phyloP scores from a whole-genome alignment of 1,139 yeast species.

The Hanseniaspora sp. region DNA sequence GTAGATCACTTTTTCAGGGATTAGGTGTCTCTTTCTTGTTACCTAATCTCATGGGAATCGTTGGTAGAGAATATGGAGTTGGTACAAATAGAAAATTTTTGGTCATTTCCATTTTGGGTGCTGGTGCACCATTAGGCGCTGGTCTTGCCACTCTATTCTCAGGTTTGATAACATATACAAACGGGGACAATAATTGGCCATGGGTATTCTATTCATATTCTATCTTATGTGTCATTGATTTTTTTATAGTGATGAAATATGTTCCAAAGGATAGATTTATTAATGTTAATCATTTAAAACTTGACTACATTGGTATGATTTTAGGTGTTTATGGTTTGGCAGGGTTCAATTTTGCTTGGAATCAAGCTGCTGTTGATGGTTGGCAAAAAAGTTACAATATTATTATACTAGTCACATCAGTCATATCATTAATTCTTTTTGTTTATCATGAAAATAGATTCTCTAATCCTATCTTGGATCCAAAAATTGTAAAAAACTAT shows the following conservation, averaged over 20 bases:
- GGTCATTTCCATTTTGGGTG: conserved; percentile 43
- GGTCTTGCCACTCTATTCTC: conserved; percentile 35
- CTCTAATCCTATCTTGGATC: conserved; percentile 36
- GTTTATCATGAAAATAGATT: conserved; percentile 25
- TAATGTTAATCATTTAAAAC: conserved; percentile 18
- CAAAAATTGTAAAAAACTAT: conserved; percentile 33
- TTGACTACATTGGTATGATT: conserved; percentile 40
- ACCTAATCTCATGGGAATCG: conserved; percentile 44
- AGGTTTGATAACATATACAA: background rate
- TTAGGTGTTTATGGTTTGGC: conserved; percentile 20
- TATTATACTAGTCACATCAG: conserved; percentile 36
- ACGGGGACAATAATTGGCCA: conserved; percentile 35
- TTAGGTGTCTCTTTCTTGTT: conserved; percentile 43
- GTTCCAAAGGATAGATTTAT: conserved; percentile 21
- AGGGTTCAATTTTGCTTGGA: conserved; percentile 40
- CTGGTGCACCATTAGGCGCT: conserved; percentile 48
- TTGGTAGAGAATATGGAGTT: conserved; percentile 39
- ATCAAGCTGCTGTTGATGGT: conserved; percentile 45
- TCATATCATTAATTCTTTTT: conserved; percentile 29
- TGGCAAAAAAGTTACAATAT: conserved; percentile 41
- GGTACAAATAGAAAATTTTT: conserved; percentile 39
- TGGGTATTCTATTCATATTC: conserved; percentile 43
- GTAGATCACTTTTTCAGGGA: conserved; percentile 43
- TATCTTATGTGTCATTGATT: conserved; percentile 25
- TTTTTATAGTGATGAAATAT: conserved; percentile 2